Conservation (phyloP, 2,329 filamentous ascomycete species). For the Trichoderma gracile region DNA sequence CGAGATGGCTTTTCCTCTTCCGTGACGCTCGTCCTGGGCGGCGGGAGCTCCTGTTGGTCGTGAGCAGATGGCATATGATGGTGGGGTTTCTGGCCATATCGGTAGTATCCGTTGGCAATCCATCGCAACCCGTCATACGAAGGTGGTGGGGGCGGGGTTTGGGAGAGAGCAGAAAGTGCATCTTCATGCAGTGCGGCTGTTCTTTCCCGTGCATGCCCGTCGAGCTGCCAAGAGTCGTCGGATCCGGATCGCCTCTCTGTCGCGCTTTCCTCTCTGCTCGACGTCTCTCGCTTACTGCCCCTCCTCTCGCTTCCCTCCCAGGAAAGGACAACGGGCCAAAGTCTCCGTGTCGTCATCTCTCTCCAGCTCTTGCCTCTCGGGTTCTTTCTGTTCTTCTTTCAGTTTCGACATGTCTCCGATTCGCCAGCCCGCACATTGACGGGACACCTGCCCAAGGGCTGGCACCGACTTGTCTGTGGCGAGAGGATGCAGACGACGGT, state of each 20-base stretch:
- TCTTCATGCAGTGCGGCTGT: constrained; percentile 13
- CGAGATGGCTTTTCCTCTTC: constrained; percentile 16
- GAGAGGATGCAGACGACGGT: neutral
- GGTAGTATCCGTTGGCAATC: constrained; percentile 24
- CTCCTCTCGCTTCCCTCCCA: neutral
- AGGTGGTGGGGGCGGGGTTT: constrained; percentile 25
- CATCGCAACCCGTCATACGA: constrained; percentile 20
- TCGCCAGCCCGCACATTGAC: neutral
- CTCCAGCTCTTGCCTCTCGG: neutral
- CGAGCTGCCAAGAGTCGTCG: neutral
- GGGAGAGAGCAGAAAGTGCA: constrained; percentile 3
- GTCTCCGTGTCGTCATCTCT: neutral
- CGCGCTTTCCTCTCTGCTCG: neutral
- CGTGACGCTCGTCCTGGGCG: constrained; percentile 6
- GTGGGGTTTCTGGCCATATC: constrained; percentile 25
- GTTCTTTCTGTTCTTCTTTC: neutral
- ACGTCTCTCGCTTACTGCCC: neutral
- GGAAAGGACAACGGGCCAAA: neutral
- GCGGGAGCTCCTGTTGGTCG: constrained; percentile 19
- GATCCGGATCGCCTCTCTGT: neutral
- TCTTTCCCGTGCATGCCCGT: constrained; percentile 1
- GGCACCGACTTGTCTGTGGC: neutral
- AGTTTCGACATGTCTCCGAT: neutral
- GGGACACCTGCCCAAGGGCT: no score
- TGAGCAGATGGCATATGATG: constrained; percentile 24